Conservation (phyloP, 2,329 filamentous ascomycete species). For the Tricladium varicosporioides region DNA sequence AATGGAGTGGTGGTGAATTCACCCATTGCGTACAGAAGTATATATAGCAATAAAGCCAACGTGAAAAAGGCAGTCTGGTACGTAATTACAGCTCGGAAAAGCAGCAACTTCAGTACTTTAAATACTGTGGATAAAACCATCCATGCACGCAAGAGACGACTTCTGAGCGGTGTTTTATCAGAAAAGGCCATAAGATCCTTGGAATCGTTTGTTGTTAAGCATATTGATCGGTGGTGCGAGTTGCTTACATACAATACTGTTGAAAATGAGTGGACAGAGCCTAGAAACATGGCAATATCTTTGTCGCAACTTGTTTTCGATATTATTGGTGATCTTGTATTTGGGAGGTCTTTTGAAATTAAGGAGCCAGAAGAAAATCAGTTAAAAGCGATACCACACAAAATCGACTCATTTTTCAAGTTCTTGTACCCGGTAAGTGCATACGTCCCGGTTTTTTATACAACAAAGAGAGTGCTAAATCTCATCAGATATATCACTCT, state of each 20-base stretch:
- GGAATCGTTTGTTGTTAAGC: no score
- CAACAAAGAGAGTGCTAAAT: no score
- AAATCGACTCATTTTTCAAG: constrained; percentile 2
- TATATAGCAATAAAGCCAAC: constrained; percentile 8
- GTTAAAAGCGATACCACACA: constrained; percentile 8
- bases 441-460: not conserved
- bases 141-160: no score
- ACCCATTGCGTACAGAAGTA: not conserved
- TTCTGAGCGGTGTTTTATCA: no score
- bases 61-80: constrained; percentile 8
- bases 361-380: constrained; percentile 8
- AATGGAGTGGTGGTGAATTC: not conserved
- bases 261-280: not conserved
- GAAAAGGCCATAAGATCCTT: no score
- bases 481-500: not conserved
- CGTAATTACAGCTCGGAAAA: not conserved
- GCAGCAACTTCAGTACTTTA: constrained; percentile 1
- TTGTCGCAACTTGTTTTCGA: constrained; percentile 3
- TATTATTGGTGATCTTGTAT: constrained; percentile 7
- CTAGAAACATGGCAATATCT: not conserved
- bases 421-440: constrained; percentile 11
- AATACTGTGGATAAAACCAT: not conserved
- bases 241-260: not conserved
- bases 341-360: constrained; percentile 8
- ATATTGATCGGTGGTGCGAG: constrained; percentile 9